A percentile compares a stretch with the other conserved stretches of the same genome.
These are phyloP conservation scores for Nemania bipapillata DNA, from an alignment of 2,329 filamentous ascomycete species.

Conservation along the genomic window DNA sequence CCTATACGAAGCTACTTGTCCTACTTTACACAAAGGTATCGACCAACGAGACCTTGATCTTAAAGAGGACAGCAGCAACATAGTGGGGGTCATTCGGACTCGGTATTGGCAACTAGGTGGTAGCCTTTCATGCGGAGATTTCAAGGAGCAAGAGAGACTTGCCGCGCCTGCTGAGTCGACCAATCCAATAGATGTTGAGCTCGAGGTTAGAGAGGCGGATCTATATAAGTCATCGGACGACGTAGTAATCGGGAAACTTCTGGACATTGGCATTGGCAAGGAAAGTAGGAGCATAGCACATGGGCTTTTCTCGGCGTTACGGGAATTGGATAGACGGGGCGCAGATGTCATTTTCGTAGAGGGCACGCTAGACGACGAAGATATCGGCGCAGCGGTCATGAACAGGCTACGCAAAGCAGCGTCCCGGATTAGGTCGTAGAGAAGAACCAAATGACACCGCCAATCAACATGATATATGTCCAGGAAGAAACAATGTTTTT, in stretches of 20 bases:
- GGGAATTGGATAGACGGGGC: constrained; percentile 81
- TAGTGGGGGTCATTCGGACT: constrained; percentile 67
- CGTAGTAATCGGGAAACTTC: constrained; percentile 56
- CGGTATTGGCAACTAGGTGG: constrained; percentile 62
- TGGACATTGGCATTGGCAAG: constrained; percentile 78
- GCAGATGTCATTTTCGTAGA: constrained; percentile 91
- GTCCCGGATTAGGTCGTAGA: constrained; percentile 66
- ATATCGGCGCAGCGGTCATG: constrained; percentile 88
- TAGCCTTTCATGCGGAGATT: constrained; percentile 53
- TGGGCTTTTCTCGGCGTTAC: constrained; percentile 85
- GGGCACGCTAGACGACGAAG: constrained; percentile 80
- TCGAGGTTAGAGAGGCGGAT: constrained; percentile 57
- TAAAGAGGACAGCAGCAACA: constrained; percentile 25
- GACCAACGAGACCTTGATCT: constrained; percentile 51
- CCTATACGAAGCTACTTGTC: constrained; percentile 73
- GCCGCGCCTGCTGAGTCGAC: constrained; percentile 40
- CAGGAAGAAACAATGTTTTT: constrained; percentile 45
- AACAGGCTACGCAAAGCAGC: constrained; percentile 84
- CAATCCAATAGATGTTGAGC: constrained; percentile 45
- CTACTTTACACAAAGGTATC: constrained; percentile 53
- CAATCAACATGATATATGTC: constrained; percentile 41
- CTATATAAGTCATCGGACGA: constrained; percentile 52
- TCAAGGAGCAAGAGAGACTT: constrained; percentile 48
- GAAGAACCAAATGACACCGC: constrained; percentile 43
- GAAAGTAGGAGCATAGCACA: constrained; percentile 81